These are phyloP conservation scores for Fusarium caatingaense DNA, from an alignment of 2,329 filamentous ascomycete genomes.

Conservation along the genomic window DNA sequence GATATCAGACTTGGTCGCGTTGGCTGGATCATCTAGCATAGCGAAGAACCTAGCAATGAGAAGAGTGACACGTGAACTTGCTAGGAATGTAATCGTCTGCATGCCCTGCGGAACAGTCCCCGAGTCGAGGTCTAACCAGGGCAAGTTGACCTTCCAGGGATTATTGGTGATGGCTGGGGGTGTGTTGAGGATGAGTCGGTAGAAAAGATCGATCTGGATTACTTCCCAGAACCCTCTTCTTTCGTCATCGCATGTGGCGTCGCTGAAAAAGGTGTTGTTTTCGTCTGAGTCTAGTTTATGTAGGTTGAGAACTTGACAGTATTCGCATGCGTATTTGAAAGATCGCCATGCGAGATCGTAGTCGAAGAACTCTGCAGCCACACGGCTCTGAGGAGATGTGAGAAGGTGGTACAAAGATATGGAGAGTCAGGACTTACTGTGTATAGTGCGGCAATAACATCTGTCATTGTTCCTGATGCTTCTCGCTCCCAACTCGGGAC, in stretches of 20 bases:
- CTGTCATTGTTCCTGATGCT: slow-evolving; percentile 47
- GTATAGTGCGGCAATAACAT: slow-evolving; percentile 48
- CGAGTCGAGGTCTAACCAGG: slow-evolving; percentile 46
- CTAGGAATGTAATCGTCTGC: slow-evolving; percentile 43
- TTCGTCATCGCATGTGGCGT: slow-evolving; percentile 39
- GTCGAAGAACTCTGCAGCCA: slow-evolving; percentile 49
- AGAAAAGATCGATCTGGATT: slow-evolving; percentile 49
- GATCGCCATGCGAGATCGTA: slow-evolving; percentile 49
- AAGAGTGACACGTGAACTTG: slow-evolving; percentile 46
- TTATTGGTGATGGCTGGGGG: slow-evolving; percentile 46
- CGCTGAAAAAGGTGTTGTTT: slow-evolving; percentile 15
- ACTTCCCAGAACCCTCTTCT: slow-evolving; percentile 50
- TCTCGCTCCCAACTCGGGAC: slow-evolving; percentile 48
- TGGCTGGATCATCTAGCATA: slow-evolving; percentile 42
- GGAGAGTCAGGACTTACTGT: slow-evolving; percentile 30
- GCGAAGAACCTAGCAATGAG: slow-evolving; percentile 48
- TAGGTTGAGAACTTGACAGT: slow-evolving; percentile 47
- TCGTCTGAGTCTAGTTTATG: slow-evolving; percentile 48
- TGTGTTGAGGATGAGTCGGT: slow-evolving; percentile 47
- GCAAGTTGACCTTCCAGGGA: slow-evolving; percentile 49
- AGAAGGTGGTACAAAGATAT: fast-evolving
- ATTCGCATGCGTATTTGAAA: slow-evolving; percentile 47
- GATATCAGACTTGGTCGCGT: slow-evolving; percentile 37
- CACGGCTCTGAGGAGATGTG: slow-evolving; percentile 42
- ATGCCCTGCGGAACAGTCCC: slow-evolving; percentile 37